Evolutionary conservation across 2,329 filamentous ascomycete genomes (phyloP).

Genomic region (Penicillium decumbens): DNA sequence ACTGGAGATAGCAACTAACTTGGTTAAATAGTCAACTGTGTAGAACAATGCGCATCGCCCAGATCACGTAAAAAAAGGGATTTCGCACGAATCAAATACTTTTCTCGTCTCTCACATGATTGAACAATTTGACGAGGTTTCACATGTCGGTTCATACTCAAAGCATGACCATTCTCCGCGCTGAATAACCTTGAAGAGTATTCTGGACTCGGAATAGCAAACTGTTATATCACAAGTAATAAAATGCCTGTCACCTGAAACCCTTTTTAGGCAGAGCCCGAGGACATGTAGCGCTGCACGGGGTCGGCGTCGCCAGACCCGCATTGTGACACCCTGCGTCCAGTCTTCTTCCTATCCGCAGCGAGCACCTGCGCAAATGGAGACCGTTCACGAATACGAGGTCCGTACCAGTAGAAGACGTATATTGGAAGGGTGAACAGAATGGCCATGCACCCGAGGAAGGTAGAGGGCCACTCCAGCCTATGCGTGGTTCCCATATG

Average conservation of each 20-base stretch:
- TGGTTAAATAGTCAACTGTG: too few species aligned
- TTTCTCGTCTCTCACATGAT: background rate
- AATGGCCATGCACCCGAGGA: constrained; percentile 58
- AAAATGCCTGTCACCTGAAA: background rate
- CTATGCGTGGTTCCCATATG: constrained; percentile 50
- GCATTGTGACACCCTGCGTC: constrained; percentile 23
- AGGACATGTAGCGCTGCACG: constrained; percentile 21
- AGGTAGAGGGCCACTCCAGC: constrained; percentile 55
- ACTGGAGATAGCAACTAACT: too few species aligned
- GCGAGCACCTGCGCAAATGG: constrained; percentile 61
- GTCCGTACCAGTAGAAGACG: constrained; percentile 61
- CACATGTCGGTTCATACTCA: background rate
- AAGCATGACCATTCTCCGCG: background rate
- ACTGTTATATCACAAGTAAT: background rate
- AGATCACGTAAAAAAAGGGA: background rate
- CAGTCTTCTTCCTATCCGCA: constrained; percentile 33
- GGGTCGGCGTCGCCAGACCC: constrained; percentile 25
- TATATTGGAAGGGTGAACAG: constrained; percentile 61
- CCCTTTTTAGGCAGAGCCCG: background rate
- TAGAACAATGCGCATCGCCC: too few species aligned
- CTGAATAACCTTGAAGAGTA: background rate
- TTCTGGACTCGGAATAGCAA: background rate
- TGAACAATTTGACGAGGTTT: background rate
- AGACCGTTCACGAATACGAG: constrained; percentile 53
- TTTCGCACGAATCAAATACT: background rate